Conservation (phyloP, 352 stramenopile species). For the Globisporangium cystogenes region DNA sequence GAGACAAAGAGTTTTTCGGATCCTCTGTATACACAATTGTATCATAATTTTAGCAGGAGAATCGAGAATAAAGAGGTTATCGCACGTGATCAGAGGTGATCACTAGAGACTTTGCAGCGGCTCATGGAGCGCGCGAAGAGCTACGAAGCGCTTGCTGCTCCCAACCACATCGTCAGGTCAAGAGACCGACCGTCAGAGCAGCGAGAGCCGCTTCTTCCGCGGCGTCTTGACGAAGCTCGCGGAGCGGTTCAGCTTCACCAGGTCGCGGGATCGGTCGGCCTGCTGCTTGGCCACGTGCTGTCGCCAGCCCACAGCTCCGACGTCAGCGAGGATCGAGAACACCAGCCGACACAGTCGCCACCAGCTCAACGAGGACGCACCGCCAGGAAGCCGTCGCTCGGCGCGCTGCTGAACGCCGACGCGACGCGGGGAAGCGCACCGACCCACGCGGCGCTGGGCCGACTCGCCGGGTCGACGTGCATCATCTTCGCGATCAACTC, state of each 20-base stretch:
- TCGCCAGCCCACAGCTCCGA: background rate
- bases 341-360: too few species aligned
- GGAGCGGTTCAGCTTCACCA: constrained; percentile 5
- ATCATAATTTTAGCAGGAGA: background rate
- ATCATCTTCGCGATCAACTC: constrained; percentile 29
- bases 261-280: background rate
- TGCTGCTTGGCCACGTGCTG: constrained; percentile 9
- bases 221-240: constrained; percentile 13
- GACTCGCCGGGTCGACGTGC: constrained; percentile 1
- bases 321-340: background rate
- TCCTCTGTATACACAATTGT: background rate
- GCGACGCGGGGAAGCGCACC: background rate
- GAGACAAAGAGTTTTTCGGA: background rate
- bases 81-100: too few species aligned
- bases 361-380: constrained; percentile 2
- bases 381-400: background rate
- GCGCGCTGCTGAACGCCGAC: background rate
- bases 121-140: too few species aligned
- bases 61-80: too few species aligned
- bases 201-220: constrained; percentile 12
- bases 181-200: constrained; percentile 1
- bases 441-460: constrained; percentile 5
- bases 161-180: too few species aligned
- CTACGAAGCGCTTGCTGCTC: too few species aligned
- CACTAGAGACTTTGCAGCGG: too few species aligned